A percentile compares a stretch with the other conserved stretches of the same genome.
Evolutionary conservation across 257 asterid species (phyloP).

Genomic region (Catharanthus roseus): DNA sequence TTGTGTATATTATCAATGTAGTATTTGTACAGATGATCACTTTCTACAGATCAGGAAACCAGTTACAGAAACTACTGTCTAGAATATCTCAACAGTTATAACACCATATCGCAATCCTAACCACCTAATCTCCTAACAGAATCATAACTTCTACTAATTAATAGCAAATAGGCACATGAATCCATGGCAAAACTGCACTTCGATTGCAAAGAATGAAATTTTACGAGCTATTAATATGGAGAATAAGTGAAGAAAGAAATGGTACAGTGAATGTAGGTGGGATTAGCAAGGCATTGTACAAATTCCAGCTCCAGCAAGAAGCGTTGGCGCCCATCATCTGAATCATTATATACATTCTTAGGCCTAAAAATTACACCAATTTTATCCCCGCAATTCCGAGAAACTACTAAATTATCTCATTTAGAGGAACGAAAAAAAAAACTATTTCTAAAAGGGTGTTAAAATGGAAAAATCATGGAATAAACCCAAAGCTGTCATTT

Average conservation of each 20-base stretch:
- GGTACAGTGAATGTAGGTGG: constrained; percentile 77
- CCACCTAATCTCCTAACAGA: too few species aligned
- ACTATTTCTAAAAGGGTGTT: too few species aligned
- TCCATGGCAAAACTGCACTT: background rate
- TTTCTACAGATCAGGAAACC: too few species aligned
- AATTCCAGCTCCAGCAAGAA: constrained; percentile 88
- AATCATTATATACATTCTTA: constrained; percentile 56
- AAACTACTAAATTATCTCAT: too few species aligned
- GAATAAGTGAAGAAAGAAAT: background rate
- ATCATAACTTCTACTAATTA: background rate
- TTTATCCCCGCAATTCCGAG: background rate
- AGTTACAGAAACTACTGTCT: too few species aligned
- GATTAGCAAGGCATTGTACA: constrained; percentile 86
- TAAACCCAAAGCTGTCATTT: too few species aligned
- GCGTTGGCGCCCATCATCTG: constrained; percentile 93
- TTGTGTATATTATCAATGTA: too few species aligned
- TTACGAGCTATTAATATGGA: background rate
- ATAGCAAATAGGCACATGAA: background rate
- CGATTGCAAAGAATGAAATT: background rate
- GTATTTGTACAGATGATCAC: too few species aligned
- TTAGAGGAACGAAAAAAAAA: too few species aligned
- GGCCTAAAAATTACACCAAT: constrained; percentile 31
- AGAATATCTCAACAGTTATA: too few species aligned
- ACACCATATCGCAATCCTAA: too few species aligned
- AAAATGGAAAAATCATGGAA: too few species aligned